Conservation (phyloP, 139 green algal species). For the Closterium sp. region DNA sequence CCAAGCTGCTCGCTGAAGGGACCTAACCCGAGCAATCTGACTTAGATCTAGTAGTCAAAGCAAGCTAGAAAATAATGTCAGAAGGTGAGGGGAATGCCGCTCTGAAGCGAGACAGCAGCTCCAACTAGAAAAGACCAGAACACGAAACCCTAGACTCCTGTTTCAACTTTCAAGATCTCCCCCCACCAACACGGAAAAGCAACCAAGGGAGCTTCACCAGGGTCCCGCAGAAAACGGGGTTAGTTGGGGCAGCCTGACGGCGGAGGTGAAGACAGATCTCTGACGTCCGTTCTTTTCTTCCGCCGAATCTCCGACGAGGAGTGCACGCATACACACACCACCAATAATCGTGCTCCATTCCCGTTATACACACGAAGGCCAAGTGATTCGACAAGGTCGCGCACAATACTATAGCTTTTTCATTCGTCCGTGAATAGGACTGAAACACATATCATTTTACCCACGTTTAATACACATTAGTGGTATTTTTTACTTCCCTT, state of each 20-base stretch:
- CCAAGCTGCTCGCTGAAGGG: neutral
- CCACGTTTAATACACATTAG: too few relatives aligned
- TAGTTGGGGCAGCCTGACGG: neutral
- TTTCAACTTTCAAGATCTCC: neutral
- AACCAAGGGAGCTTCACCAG: neutral
- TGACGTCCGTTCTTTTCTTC: neutral
- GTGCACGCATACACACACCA: neutral
- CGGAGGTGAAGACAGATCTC: neutral
- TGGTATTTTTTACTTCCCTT: too few relatives aligned
- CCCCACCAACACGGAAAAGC: neutral
- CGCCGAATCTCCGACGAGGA: neutral
- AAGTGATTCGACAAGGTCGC: too few relatives aligned
- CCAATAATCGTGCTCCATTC: neutral
- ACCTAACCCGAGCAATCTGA: neutral
- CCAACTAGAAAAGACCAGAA: neutral
- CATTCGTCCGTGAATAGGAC: too few relatives aligned
- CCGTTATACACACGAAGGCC: too few relatives aligned
- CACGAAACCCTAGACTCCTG: neutral
- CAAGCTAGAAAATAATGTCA: neutral
- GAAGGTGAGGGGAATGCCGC: neutral
- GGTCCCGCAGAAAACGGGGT: neutral
- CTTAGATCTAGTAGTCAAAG: neutral
- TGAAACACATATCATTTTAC: too few relatives aligned
- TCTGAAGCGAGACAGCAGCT: neutral
- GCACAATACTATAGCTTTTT: too few relatives aligned